A percentile compares a stretch with the other conserved stretches of the same genome.
phyloP scores from a whole-genome alignment of 2,329 filamentous ascomycete genomes.

The Scorias spongiosa region DNA sequence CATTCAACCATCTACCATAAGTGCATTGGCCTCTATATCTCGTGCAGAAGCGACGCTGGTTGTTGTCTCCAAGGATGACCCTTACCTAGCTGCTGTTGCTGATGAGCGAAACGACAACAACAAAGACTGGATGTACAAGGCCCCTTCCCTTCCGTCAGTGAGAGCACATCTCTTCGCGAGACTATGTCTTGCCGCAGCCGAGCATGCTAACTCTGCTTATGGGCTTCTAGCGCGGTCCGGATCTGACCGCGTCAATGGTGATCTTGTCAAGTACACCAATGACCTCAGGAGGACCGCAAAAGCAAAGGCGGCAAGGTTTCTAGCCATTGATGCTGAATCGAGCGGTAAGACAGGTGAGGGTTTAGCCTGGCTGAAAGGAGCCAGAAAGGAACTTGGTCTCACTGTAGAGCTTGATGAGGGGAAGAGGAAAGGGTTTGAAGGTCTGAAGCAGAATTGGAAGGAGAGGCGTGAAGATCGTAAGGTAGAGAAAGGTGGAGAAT shows the following conservation, averaged over 20 bases:
- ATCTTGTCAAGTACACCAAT: conserved; percentile 56
- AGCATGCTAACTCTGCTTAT: conserved; percentile 64
- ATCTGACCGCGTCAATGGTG: conserved; percentile 44
- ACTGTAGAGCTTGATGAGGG: conserved; percentile 25
- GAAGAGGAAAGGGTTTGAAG: conserved; percentile 44
- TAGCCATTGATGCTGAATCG: conserved; percentile 77
- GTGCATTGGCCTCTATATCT: conserved; percentile 43
- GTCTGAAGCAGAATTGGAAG: conserved; percentile 56
- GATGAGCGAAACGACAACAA: conserved; percentile 70
- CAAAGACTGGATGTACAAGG: conserved; percentile 92
- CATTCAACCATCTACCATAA: conserved; percentile 28
- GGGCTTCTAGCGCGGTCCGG: conserved; percentile 31
- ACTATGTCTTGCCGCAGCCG: conserved; percentile 72
- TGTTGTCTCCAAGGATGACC: conserved; percentile 85
- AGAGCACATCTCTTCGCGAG: conserved; percentile 77
- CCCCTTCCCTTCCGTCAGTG: conserved; percentile 76
- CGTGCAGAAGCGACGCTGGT: conserved; percentile 81
- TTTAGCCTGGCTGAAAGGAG: conserved; percentile 74
- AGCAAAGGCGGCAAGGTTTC: conserved; percentile 77
- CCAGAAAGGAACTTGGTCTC: conserved; percentile 58
- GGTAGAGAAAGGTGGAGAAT: conserved; percentile 54
- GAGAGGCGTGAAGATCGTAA: conserved; percentile 68
- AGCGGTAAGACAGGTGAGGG: conserved; percentile 67
- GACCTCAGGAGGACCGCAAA: conserved; percentile 61
- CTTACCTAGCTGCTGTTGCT: conserved; percentile 69